Conservation (phyloP, 306 rosid genomes). For the Albizia julibrissin region DNA sequence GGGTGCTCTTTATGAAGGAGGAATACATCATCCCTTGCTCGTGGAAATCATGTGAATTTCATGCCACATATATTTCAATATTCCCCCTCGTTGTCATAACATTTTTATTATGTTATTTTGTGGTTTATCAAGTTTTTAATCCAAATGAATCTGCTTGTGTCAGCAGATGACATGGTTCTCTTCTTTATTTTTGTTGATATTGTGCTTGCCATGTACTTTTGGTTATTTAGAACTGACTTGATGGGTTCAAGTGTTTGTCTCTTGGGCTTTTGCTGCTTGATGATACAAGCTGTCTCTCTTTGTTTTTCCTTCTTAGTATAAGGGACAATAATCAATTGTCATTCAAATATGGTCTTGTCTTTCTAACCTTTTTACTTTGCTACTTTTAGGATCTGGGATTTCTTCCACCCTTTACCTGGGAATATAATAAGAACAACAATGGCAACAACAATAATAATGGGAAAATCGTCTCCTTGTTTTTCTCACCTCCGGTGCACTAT, state of each 20-base stretch:
- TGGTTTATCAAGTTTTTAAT: background rate
- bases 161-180: background rate
- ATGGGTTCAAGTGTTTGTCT: background rate
- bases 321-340: background rate
- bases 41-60: background rate
- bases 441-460: background rate
- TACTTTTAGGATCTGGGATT: background rate
- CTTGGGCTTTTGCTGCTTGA: background rate
- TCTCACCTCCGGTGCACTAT: background rate
- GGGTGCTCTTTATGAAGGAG: background rate
- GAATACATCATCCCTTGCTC: background rate
- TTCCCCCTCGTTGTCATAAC: background rate
- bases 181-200: background rate
- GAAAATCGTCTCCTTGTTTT: background rate
- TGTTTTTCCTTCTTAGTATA: background rate
- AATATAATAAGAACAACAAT: background rate
- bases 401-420: background rate
- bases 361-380: background rate
- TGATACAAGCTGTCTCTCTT: background rate
- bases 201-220: background rate
- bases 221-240: background rate
- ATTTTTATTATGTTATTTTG: conserved; percentile 6
- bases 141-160: background rate
- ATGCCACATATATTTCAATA: background rate
- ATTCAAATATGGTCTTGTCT: background rate